Evolutionary conservation across 202 grass and related monocot genomes (phyloP).

Genomic region (Panicum hallii): DNA sequence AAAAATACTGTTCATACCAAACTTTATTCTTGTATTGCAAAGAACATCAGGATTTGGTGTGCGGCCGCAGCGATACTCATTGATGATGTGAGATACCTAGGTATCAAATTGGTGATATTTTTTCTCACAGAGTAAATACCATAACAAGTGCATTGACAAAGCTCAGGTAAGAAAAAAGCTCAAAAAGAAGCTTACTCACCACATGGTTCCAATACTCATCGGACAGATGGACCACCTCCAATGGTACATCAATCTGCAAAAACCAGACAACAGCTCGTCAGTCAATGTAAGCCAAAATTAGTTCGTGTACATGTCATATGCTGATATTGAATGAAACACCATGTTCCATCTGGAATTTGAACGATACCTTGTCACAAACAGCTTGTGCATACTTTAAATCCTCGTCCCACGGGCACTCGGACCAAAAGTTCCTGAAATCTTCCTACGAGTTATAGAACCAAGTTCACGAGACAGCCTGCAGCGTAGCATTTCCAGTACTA

Average conservation of each 20-base stretch:
- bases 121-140: constrained; percentile 7
- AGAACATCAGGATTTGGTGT: constrained; percentile 98
- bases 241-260: constrained; percentile 78
- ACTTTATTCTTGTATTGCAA: constrained; percentile 97
- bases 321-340: constrained; percentile 32
- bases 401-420: constrained; percentile 96
- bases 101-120: constrained; percentile 43
- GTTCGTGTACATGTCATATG: background rate
- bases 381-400: constrained; percentile 85
- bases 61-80: constrained; percentile 75
- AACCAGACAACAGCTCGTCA: background rate
- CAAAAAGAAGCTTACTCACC: constrained; percentile 63
- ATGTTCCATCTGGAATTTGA: constrained; percentile 10
- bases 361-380: constrained; percentile 84
- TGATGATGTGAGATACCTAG: constrained; percentile 97
- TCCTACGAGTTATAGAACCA: constrained; percentile 59
- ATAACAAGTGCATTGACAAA: background rate
- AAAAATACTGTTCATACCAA: constrained; percentile 57
- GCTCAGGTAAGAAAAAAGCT: too few relatives aligned
- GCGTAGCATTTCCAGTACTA: background rate
- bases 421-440: constrained; percentile 98
- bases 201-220: constrained; percentile 99
- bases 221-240: constrained; percentile 93
- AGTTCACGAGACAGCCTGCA: background rate
- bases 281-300: constrained; percentile 14